These are phyloP conservation scores for Saccharomycopsis synnaedendra DNA, from an alignment of 805 yeast species.

Conservation along the genomic window DNA sequence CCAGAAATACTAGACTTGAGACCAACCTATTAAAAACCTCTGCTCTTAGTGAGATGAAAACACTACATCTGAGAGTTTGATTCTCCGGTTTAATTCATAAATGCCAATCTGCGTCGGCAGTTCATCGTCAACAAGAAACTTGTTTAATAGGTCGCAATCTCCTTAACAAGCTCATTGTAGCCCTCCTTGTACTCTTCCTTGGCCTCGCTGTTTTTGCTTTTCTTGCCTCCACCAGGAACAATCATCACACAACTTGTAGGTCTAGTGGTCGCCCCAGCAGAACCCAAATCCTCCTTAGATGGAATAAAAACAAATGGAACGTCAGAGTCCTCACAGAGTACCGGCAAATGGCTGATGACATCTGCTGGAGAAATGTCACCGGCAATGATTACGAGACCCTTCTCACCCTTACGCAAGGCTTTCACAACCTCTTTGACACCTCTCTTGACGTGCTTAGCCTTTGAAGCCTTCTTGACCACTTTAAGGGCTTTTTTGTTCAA, in stretches of 20 bases:
- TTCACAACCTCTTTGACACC: conserved; percentile 99
- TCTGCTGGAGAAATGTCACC: conserved; percentile 98
- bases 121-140: no score
- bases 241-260: conserved; percentile 97
- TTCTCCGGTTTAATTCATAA: no score
- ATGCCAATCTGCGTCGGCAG: no score
- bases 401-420: conserved; percentile 95
- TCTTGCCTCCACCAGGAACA: conserved; percentile 88
- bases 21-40: no score
- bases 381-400: conserved; percentile 91
- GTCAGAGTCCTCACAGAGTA: conserved; percentile 84
- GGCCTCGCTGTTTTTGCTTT: conserved; percentile 58
- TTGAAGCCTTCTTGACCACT: conserved; percentile 95
- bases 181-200: conserved; percentile 84
- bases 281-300: conserved; percentile 95
- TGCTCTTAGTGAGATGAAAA: no score
- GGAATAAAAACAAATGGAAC: conserved; percentile 94
- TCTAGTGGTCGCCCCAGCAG: conserved; percentile 98
- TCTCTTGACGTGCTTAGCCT: conserved; percentile 95
- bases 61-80: no score
- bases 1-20: no score
- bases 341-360: conserved; percentile 95
- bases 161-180: conserved; percentile 46
- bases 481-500: conserved; percentile 90
- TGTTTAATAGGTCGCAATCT: conserved; percentile 1